These are phyloP conservation scores for Cladosporium sp. DNA, from an alignment of 2,329 filamentous ascomycete genomes.

Conservation along the genomic window DNA sequence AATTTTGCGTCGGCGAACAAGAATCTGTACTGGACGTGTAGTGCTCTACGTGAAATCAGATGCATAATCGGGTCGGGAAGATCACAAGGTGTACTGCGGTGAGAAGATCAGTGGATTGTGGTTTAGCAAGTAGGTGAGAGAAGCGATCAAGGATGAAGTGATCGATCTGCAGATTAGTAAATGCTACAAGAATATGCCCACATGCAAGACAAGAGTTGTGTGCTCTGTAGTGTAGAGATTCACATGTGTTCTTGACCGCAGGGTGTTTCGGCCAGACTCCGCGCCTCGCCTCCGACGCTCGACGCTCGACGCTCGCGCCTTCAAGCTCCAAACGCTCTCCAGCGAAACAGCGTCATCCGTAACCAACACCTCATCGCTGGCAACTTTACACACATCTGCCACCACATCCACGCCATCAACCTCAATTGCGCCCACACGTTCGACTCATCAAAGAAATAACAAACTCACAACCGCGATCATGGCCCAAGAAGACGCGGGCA, in stretches of 20 bases:
- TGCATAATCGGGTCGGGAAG: neutral
- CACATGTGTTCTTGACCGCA: neutral
- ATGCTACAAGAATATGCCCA: too few relatives aligned
- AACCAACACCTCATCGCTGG: neutral
- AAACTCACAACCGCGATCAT: conserved; percentile 28
- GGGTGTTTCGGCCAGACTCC: neutral
- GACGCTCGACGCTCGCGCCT: neutral
- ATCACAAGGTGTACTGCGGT: neutral
- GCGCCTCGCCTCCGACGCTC: neutral
- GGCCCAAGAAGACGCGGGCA: conserved; percentile 50
- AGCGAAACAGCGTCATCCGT: conserved; percentile 3
- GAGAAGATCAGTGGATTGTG: too few relatives aligned
- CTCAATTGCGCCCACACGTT: neutral
- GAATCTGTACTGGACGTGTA: neutral
- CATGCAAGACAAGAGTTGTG: too few relatives aligned
- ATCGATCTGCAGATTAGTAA: too few relatives aligned
- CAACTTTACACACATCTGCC: neutral
- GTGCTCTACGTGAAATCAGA: neutral
- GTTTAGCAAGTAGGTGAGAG: too few relatives aligned
- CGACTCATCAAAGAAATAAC: neutral
- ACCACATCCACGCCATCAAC: neutral
- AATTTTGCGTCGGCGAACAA: neutral
- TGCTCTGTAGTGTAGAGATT: neutral
- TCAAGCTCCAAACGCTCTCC: neutral
- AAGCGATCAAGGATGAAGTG: too few relatives aligned